Conservation (phyloP, 441 rosid species). For the Corymbia calophylla region DNA sequence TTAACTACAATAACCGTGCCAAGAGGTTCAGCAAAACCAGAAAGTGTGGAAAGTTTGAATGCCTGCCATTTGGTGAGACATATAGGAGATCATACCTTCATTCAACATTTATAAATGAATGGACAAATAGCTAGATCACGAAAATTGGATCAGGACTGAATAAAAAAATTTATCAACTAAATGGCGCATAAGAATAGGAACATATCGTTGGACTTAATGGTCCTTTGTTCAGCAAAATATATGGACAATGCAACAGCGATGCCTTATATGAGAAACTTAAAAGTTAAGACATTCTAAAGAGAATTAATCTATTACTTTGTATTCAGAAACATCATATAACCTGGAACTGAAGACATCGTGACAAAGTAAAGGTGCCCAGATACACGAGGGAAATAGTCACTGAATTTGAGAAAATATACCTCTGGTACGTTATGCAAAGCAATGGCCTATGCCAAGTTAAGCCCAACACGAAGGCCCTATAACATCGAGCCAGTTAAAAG, state of each 20-base stretch:
- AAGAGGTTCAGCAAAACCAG: slow-evolving; percentile 97
- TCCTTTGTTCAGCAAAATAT: slow-evolving; percentile 95
- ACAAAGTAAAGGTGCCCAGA: not conserved
- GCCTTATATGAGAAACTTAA: slow-evolving; percentile 35
- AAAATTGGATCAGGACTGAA: not conserved
- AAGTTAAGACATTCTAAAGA: not conserved
- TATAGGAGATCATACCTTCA: not conserved
- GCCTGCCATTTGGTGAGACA: slow-evolving; percentile 98
- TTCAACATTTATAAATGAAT: not conserved
- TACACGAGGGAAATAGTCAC: not conserved
- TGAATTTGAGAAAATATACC: slow-evolving; percentile 36
- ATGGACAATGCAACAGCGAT: slow-evolving; percentile 97
- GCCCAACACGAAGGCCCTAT: slow-evolving; percentile 94
- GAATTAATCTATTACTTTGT: not conserved
- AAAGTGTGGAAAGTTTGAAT: slow-evolving; percentile 90
- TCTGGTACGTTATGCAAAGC: slow-evolving; percentile 99
- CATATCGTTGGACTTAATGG: not conserved
- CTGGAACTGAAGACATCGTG: not conserved
- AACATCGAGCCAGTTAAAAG: not conserved
- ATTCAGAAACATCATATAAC: not conserved
- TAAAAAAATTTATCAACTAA: not conserved
- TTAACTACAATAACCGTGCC: slow-evolving; percentile 89
- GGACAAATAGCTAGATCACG: not conserved
- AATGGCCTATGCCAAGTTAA: slow-evolving; percentile 93
- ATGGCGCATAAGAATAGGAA: not conserved